A percentile compares a stretch with the other conserved stretches of the same genome.
Evolutionary conservation across 805 yeast species (phyloP).

Genomic region (Wickerhamiella siamensis): DNA sequence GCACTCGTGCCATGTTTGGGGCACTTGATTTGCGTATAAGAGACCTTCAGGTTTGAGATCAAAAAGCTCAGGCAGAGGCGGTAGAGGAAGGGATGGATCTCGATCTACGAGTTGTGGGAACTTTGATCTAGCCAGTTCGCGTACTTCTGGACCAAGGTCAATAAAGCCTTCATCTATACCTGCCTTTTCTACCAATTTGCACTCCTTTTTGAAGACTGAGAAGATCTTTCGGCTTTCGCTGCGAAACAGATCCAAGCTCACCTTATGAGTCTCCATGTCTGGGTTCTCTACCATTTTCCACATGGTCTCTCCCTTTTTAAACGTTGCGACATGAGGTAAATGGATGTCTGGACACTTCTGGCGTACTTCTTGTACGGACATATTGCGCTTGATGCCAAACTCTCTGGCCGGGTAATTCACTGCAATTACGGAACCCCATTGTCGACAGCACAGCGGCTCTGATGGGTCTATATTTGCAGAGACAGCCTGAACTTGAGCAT

Average conservation of each 20-base stretch:
- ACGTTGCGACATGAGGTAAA: constrained; percentile 87
- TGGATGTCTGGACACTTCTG: constrained; percentile 63
- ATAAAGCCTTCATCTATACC: constrained; percentile 89
- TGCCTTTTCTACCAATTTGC: constrained; percentile 74
- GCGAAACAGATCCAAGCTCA: constrained; percentile 81
- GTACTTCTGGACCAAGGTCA: constrained; percentile 61
- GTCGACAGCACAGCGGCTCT: constrained; percentile 87
- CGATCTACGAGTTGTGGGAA: constrained; percentile 38
- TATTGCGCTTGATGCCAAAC: constrained; percentile 71
- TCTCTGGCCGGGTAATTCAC: constrained; percentile 69
- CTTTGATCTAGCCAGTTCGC: constrained; percentile 27
- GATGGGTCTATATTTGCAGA: constrained; percentile 47
- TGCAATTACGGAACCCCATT: constrained; percentile 84
- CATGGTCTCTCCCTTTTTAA: constrained; percentile 65
- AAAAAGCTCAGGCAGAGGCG: constrained; percentile 6
- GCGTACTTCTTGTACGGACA: constrained; percentile 49
- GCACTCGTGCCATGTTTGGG: constrained; percentile 70
- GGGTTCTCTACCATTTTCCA: constrained; percentile 58
- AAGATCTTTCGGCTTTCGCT: constrained; percentile 73
- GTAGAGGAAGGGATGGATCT: constrained; percentile 6
- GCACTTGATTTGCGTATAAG: constrained; percentile 9
- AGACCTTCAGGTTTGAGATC: constrained; percentile 22
- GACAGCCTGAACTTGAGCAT: constrained; percentile 84
- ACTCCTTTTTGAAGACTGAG: constrained; percentile 42
- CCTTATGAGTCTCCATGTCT: constrained; percentile 56